Evolutionary conservation across 352 stramenopile species (phyloP).

Genomic region (Globisporangium iwayamae): DNA sequence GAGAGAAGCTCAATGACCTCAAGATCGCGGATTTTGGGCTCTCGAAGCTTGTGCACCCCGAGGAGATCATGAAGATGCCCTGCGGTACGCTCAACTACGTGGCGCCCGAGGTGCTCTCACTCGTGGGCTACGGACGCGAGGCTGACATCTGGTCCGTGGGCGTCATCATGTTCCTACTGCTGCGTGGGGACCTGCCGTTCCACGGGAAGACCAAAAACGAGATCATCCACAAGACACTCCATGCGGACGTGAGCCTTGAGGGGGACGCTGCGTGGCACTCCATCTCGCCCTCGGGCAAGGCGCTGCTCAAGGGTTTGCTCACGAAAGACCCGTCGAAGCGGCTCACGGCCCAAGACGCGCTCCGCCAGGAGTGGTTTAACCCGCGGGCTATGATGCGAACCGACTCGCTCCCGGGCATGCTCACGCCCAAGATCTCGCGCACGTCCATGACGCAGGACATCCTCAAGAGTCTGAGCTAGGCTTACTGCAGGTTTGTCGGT

Average conservation of each 20-base stretch:
- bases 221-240: constrained; percentile 91
- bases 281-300: constrained; percentile 55
- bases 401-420: constrained; percentile 13
- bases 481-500: neutral
- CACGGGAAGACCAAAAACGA: constrained; percentile 89
- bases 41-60: constrained; percentile 89
- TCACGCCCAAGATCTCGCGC: constrained; percentile 19
- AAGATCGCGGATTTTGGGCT: constrained; percentile 93
- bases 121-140: constrained; percentile 86
- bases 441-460: constrained; percentile 25
- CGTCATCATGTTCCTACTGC: constrained; percentile 91
- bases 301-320: constrained; percentile 74
- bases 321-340: constrained; percentile 80
- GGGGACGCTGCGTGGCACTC: constrained; percentile 49
- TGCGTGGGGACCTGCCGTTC: constrained; percentile 89
- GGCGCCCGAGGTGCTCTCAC: constrained; percentile 89
- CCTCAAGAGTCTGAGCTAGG: constrained; percentile 11
- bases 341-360: constrained; percentile 76
- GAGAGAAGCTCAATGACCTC: constrained; percentile 81
- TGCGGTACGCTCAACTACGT: constrained; percentile 93
- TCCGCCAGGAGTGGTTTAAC: constrained; percentile 82
- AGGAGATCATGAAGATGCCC: constrained; percentile 93
- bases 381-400: constrained; percentile 9
- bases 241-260: constrained; percentile 82
- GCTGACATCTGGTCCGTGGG: constrained; percentile 92